A percentile compares a stretch with the other conserved stretches of the same genome.
These are phyloP conservation scores for Ustilago tritici DNA, from an alignment of 1,284 basidiomycete genomes.

Conservation along the genomic window DNA sequence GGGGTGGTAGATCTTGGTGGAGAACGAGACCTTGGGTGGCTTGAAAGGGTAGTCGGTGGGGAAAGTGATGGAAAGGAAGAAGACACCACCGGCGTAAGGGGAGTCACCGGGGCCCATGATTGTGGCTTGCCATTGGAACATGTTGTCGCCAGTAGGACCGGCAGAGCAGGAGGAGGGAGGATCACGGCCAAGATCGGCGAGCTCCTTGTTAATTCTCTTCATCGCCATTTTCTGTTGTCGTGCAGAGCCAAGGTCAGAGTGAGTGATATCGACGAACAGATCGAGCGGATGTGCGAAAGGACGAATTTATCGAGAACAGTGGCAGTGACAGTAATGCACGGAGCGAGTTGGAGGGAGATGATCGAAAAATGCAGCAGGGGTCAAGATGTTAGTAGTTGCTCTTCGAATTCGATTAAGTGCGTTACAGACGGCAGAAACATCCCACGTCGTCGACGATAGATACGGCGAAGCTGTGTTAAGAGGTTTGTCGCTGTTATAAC, in stretches of 20 bases:
- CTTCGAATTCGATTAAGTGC: too few species aligned
- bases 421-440: too few species aligned
- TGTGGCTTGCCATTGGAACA: constrained; percentile 70
- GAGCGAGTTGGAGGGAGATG: too few species aligned
- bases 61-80: constrained; percentile 78
- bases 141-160: constrained; percentile 69
- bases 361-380: too few species aligned
- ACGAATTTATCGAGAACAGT: neutral
- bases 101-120: constrained; percentile 69
- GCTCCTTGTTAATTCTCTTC: constrained; percentile 70
- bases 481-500: too few species aligned
- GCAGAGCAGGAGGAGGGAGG: constrained; percentile 69
- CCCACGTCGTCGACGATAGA: too few species aligned
- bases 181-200: constrained; percentile 68
- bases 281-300: neutral
- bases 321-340: too few species aligned
- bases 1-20: constrained; percentile 91
- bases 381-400: too few species aligned
- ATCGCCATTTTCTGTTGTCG: constrained; percentile 63
- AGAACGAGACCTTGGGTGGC: constrained; percentile 99
- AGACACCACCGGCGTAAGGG: constrained; percentile 67
- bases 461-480: too few species aligned
- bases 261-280: neutral
- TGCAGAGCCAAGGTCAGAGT: too few species aligned
- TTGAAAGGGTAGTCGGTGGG: constrained; percentile 70